These are phyloP conservation scores for Nakazawaea holstii DNA, from an alignment of 805 yeast species.

Conservation along the genomic window DNA sequence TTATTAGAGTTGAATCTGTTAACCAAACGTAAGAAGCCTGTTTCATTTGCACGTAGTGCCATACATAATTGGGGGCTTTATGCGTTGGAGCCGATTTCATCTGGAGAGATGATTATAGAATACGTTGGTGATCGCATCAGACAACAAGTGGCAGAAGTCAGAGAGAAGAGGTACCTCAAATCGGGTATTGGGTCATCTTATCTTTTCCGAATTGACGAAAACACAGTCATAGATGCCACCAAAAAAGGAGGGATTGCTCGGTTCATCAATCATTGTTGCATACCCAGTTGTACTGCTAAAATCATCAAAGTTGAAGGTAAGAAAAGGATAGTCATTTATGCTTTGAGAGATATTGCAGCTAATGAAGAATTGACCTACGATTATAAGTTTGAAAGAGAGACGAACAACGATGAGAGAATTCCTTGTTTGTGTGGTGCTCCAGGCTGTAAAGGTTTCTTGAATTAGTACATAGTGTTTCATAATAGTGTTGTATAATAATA, in stretches of 20 bases:
- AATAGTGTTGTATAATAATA: not conserved
- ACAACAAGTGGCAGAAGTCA: constrained; percentile 88
- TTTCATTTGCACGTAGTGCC: constrained; percentile 93
- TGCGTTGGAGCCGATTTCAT: constrained; percentile 93
- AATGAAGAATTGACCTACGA: constrained; percentile 94
- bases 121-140: constrained; percentile 94
- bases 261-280: constrained; percentile 95
- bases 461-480: constrained; percentile 30
- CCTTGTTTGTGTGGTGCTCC: constrained; percentile 94
- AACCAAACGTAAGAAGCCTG: constrained; percentile 87
- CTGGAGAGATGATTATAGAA: constrained; percentile 95
- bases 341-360: constrained; percentile 78
- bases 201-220: constrained; percentile 86
- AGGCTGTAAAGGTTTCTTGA: constrained; percentile 88
- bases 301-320: constrained; percentile 92
- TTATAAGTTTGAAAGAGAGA: constrained; percentile 90
- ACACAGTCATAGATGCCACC: constrained; percentile 94
- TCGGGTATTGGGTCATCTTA: constrained; percentile 96
- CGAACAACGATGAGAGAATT: constrained; percentile 80
- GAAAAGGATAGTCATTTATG: constrained; percentile 91
- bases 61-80: constrained; percentile 98
- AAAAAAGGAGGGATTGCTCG: constrained; percentile 96
- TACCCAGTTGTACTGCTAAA: constrained; percentile 96
- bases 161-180: constrained; percentile 79
- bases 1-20: constrained; percentile 79